Evolutionary conservation across 2,329 filamentous ascomycete species (phyloP).

Genomic region (Aspergillus sp.): DNA sequence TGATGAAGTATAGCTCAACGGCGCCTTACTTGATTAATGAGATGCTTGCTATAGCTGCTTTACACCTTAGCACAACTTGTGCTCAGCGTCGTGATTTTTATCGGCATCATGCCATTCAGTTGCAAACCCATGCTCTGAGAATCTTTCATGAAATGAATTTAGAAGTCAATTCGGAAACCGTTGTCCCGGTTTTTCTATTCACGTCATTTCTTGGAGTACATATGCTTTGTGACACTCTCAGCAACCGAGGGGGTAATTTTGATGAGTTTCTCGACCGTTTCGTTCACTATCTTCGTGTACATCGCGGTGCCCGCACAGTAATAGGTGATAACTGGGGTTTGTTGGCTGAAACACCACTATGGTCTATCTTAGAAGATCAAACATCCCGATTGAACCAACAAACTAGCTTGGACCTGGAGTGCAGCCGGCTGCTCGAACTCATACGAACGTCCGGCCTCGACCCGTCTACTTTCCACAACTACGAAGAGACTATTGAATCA

Average conservation of each 20-base stretch:
- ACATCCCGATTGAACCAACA: too few species aligned
- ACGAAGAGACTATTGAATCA: too few species aligned
- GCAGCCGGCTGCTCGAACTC: too few species aligned
- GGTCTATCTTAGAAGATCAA: background rate
- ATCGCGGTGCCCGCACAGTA: constrained; percentile 8
- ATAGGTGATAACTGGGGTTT: constrained; percentile 3
- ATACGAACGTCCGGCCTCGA: too few species aligned
- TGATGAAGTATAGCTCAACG: background rate
- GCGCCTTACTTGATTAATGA: constrained; percentile 46
- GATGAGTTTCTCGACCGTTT: constrained; percentile 8
- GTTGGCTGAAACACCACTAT: constrained; percentile 1
- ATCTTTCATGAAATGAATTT: constrained; percentile 8
- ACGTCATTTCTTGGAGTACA: constrained; percentile 9
- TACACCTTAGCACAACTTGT: constrained; percentile 36
- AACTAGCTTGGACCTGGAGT: too few species aligned
- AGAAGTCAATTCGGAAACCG: constrained; percentile 4
- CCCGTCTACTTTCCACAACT: too few species aligned
- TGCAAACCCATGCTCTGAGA: constrained; percentile 23
- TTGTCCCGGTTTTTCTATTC: constrained; percentile 10
- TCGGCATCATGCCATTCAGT: constrained; percentile 30
- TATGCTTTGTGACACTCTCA: constrained; percentile 8
- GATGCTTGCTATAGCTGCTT: constrained; percentile 43
- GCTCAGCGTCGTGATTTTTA: constrained; percentile 30
- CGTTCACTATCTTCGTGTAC: constrained; percentile 5
- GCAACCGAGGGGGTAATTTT: constrained; percentile 5